phyloP scores from a whole-genome alignment of 352 stramenopile genomes.

The Phytophthora pistaciae region DNA sequence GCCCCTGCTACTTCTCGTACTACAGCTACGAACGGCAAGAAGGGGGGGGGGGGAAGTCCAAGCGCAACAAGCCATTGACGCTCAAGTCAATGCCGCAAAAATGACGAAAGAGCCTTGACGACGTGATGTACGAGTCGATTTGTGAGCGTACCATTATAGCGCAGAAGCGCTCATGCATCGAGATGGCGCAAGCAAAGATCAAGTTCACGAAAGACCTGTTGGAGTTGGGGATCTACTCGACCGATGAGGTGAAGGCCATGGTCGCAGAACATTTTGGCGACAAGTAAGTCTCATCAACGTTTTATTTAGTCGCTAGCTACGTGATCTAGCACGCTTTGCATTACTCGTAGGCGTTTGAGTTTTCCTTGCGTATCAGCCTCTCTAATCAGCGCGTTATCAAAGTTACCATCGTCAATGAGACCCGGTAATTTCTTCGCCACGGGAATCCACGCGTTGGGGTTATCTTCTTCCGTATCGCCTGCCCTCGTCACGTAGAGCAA shows the following conservation, averaged over 20 bases:
- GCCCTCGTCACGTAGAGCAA: slow-evolving; percentile 1
- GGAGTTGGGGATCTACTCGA: slow-evolving; percentile 10
- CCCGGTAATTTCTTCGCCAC: slow-evolving; percentile 7
- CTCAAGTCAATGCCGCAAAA: neutral
- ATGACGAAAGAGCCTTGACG: slow-evolving; percentile 6
- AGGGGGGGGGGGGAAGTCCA: neutral
- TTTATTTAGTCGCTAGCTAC: slow-evolving; percentile 9
- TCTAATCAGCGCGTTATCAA: slow-evolving; percentile 3
- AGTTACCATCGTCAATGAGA: slow-evolving; percentile 10
- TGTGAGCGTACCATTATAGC: slow-evolving; percentile 5
- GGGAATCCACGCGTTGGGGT: slow-evolving; percentile 10
- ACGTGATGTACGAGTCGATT: slow-evolving; percentile 16
- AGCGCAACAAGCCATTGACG: neutral
- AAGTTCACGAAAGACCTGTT: slow-evolving; percentile 5
- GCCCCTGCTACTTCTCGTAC: neutral
- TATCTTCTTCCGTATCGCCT: neutral
- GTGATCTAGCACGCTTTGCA: slow-evolving; percentile 1
- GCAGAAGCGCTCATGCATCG: slow-evolving; percentile 7
- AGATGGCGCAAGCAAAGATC: slow-evolving; percentile 9
- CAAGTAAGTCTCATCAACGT: slow-evolving; percentile 1
- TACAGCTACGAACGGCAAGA: neutral
- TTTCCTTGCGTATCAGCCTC: slow-evolving; percentile 7
- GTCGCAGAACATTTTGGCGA: neutral
- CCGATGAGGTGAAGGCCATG: slow-evolving; percentile 9
- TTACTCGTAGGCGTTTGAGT: slow-evolving; percentile 12